These are phyloP conservation scores for Gracilaria gracilis DNA, from an alignment of 23 red algal genomes.

Conservation along the genomic window DNA sequence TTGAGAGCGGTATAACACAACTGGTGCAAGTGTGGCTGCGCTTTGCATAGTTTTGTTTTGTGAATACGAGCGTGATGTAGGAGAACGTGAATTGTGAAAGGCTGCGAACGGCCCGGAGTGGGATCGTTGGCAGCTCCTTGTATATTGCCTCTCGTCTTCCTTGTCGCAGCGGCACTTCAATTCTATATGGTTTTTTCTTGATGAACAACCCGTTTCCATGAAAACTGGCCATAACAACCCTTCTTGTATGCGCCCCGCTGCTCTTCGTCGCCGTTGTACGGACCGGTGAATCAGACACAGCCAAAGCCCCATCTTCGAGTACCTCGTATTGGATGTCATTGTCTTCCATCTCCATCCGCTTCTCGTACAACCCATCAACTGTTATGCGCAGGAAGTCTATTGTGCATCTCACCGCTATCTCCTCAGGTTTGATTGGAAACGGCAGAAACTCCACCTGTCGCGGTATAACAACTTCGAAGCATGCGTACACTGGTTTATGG, in stretches of 20 bases:
- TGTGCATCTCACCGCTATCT: conserved; percentile 46
- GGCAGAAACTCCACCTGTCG: background rate
- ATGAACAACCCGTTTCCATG: conserved; percentile 64
- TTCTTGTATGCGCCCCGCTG: conserved; percentile 36
- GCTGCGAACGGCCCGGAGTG: conserved; percentile 33
- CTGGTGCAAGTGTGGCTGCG: conserved; percentile 37
- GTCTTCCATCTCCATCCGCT: conserved; percentile 16
- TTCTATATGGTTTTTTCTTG: conserved; percentile 40
- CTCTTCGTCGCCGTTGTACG: background rate
- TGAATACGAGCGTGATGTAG: conserved; percentile 73
- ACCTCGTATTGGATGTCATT: conserved; percentile 27
- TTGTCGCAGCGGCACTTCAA: conserved; percentile 43
- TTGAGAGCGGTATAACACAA: conserved; percentile 28
- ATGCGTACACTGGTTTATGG: conserved; percentile 80
- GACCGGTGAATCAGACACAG: background rate
- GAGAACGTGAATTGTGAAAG: conserved; percentile 45
- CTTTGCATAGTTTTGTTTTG: background rate
- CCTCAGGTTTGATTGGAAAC: background rate
- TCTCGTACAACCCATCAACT: conserved; percentile 51
- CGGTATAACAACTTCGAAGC: conserved; percentile 65
- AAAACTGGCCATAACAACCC: conserved; percentile 49
- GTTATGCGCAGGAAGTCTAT: conserved; percentile 52
- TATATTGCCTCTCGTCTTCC: conserved; percentile 7
- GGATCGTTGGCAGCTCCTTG: conserved; percentile 57
- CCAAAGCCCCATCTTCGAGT: conserved; percentile 35